Evolutionary conservation across 2,329 filamentous ascomycete genomes (phyloP), one percentile per base, ranked within the genome.

Genomic region (Alternaria panax): DNA sequence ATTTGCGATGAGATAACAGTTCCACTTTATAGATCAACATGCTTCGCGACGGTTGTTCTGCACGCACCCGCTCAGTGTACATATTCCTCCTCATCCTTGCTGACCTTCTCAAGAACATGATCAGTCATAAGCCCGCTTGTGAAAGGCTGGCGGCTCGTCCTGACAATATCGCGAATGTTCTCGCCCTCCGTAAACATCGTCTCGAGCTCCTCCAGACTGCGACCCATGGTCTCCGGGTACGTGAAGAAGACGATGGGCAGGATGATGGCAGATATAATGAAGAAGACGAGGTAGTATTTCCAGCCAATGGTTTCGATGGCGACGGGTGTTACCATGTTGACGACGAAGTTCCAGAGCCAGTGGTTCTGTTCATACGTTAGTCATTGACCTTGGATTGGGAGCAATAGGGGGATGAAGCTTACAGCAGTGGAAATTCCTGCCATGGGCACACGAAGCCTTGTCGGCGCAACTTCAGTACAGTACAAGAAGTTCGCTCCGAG

Each of bases 401-500:
- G 14, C 6, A 36, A 9, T n/a, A 4, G 8, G 22, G 22, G 27
- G 12, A n/a, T 5, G 3, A 18, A 18, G 24, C 57, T 47, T 42
- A 54, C 51, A 5, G 82, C 85, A 0, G 85, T 87, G 0, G 83
- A 84, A 40, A 88, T 83, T 32, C 83, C 82, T 2, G 83, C 82
- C 81, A 88, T 86, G 20, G 83, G 80, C 59, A 85, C 83, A 20
- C 84, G 78, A 27, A 86, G 72, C 11, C 81, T 75, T 16, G 84
- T 76, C 1, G 86, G 85, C 0, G 85, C 84, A 18, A 87, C 78
- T 67, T 88, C 86, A 1, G 85, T 83, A 58, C 84, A 85, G 74
- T 88, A 88, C 20, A 88, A 77, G 75, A 87, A 88, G 65, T 86
- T 87, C 30, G 85, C 81, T 1, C 86, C 86, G 0, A 87, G 79